Evolutionary conservation across 495 filamentous ascomycete genomes (phyloP), one percentile per base, ranked within the genome.

Genomic region (Penicillium herquei): DNA sequence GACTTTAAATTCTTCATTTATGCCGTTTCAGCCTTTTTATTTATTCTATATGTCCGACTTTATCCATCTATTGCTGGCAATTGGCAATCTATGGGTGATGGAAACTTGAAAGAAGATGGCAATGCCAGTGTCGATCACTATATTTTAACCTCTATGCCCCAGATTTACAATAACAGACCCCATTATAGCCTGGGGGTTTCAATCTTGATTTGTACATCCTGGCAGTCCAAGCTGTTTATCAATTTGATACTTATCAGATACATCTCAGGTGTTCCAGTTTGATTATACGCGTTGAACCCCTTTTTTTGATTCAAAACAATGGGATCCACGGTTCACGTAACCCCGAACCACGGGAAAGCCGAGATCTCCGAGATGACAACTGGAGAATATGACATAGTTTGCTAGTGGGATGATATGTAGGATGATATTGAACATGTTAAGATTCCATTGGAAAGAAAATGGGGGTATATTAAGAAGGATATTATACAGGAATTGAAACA

Each of bases 271-370:
- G 31, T 50, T 21, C 26, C 6, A 8, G 17, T 34, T 52, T 37
- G 42, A 52, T 21, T 6, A n/a, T 13, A 46, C 43, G 33, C 47
- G 18, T n/a, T n/a, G 37, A 34, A n/a, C 52, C 52, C 52, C 33
- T 42, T 48, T 37, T 49, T 40, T 51, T 49, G 60, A 59, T 2
- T 48, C 56, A 59, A 56, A 63, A 63, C 60, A 59, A 59, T 16
- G 8, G 33, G 8, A 59, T 59, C 60, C 56, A 54, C 51, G 60
- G 60, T 63, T 63, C 60, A 32, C 43, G 40, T 30, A 46, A 48
- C 35, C 52, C 48, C 55, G 55, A 40, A 39, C 39, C 33, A 26
- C 21, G 2, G 21, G 21, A 26, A 26, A 1, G 2, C 21, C 21
- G 21, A 26, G 21, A 26, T 26, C 21, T 26, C 21, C 4, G 21